Evolutionary conservation across 1,284 basidiomycete species (phyloP).

Genomic region (Tranzscheliella williamsii): DNA sequence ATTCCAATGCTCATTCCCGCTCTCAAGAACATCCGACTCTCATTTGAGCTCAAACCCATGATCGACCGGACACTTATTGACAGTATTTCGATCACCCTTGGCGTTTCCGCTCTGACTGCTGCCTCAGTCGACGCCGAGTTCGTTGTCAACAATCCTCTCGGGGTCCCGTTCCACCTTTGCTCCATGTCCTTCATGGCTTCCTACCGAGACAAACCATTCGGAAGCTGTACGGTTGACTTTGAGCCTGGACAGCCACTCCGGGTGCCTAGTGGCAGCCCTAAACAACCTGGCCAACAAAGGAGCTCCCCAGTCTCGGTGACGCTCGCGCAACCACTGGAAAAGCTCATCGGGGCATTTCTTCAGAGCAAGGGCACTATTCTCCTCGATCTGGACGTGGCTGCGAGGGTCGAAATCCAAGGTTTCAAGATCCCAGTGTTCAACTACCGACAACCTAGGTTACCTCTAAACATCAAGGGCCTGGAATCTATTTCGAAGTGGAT

Average conservation of each 20-base stretch:
- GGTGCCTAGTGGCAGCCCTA: conserved; percentile 28
- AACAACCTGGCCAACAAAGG: conserved; percentile 18
- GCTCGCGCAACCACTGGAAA: conserved; percentile 42
- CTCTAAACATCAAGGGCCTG: conserved; percentile 43
- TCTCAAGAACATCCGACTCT: conserved; percentile 28
- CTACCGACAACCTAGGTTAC: conserved; percentile 41
- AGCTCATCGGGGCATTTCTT: conserved; percentile 42
- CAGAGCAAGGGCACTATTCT: conserved; percentile 41
- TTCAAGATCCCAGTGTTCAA: conserved; percentile 43
- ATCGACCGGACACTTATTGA: conserved; percentile 45
- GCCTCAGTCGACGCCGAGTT: conserved; percentile 42
- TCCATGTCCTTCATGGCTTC: conserved; percentile 42
- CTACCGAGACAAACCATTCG: conserved; percentile 44
- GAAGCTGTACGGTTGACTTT: conserved; percentile 29
- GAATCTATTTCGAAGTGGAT: conserved; percentile 40
- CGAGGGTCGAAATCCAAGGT: conserved; percentile 38
- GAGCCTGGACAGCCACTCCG: conserved; percentile 19
- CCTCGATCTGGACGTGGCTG: conserved; percentile 45
- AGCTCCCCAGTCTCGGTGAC: conserved; percentile 28
- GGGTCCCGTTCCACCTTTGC: conserved; percentile 40
- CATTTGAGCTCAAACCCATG: conserved; percentile 46
- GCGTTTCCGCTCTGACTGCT: conserved; percentile 43
- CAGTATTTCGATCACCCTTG: conserved; percentile 43
- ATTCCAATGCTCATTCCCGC: conserved; percentile 35
- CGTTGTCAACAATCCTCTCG: conserved; percentile 47